These are phyloP conservation scores for Stagonosporopsis tanaceti DNA, from an alignment of 2,329 filamentous ascomycete genomes.

Conservation along the genomic window DNA sequence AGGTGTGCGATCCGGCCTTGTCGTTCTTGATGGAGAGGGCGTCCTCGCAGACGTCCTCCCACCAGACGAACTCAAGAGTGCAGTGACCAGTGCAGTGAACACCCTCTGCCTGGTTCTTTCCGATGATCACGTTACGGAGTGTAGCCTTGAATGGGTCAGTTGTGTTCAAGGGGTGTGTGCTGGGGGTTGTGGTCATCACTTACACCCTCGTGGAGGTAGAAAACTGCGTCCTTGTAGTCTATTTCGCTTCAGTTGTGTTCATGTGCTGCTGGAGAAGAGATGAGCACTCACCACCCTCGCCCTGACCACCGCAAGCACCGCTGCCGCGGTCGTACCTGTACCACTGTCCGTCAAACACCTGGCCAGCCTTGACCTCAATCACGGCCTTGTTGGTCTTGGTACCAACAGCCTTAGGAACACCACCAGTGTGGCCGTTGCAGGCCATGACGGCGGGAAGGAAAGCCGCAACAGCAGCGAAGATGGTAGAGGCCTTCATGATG, in stretches of 20 bases:
- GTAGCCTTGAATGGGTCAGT: constrained; percentile 28
- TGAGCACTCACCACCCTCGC: constrained; percentile 27
- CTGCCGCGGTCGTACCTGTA: constrained; percentile 37
- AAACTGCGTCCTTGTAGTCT: constrained; percentile 56
- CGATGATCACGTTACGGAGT: constrained; percentile 63
- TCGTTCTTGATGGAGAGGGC: constrained; percentile 46
- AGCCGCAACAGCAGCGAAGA: constrained; percentile 23
- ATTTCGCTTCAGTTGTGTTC: not conserved
- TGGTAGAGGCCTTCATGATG: constrained; percentile 28
- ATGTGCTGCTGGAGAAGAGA: not conserved
- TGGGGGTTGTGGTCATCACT: too few relatives aligned
- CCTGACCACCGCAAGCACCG: constrained; percentile 34
- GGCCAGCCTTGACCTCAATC: constrained; percentile 34
- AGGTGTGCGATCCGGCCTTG: constrained; percentile 39
- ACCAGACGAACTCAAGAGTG: constrained; percentile 56
- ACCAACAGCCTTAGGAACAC: constrained; percentile 32
- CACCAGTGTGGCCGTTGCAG: constrained; percentile 37
- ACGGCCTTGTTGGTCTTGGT: constrained; percentile 39
- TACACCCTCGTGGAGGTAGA: constrained; percentile 57
- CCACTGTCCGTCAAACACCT: constrained; percentile 36
- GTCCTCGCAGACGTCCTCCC: constrained; percentile 52
- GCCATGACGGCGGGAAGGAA: constrained; percentile 33
- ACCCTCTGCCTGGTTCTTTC: constrained; percentile 59
- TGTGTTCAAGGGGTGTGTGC: too few relatives aligned
- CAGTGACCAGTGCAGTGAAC: constrained; percentile 60